Evolutionary conservation across 2,329 filamentous ascomycete genomes (phyloP).

Genomic region (Kalaharituber pfeilii): DNA sequence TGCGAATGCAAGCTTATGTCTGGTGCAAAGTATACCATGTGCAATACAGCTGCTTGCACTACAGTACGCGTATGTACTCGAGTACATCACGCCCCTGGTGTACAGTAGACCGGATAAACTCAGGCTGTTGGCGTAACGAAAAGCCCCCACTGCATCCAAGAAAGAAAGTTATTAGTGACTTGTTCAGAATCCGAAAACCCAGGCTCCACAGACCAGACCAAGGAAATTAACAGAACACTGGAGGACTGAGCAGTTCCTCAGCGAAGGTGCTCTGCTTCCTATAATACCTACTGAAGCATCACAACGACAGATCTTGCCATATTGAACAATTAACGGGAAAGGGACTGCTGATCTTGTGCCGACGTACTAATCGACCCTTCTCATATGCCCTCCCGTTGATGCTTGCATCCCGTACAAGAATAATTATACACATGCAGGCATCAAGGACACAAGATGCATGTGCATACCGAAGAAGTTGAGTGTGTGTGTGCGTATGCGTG

Average conservation of each 20-base stretch:
- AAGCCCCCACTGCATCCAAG: background rate
- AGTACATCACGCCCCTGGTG: background rate
- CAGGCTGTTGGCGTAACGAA: background rate
- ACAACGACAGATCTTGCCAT: background rate
- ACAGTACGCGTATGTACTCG: too few species aligned
- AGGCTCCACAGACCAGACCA: background rate
- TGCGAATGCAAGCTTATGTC: too few species aligned
- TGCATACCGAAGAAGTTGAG: too few species aligned
- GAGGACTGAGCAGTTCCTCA: background rate
- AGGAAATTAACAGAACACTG: background rate
- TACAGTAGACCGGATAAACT: background rate
- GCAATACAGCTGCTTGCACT: too few species aligned
- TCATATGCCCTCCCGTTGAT: too few species aligned
- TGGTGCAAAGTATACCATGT: too few species aligned
- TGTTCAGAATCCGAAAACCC: background rate
- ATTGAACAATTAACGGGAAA: background rate
- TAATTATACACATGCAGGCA: too few species aligned
- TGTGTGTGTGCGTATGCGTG: too few species aligned
- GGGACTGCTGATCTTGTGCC: background rate
- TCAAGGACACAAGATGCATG: too few species aligned
- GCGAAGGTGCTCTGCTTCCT: background rate
- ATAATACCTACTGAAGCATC: background rate
- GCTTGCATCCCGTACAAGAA: too few species aligned
- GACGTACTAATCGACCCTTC: too few species aligned
- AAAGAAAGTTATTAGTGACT: background rate